phyloP scores from a whole-genome alignment of 805 yeast species.

The Maudiozyma bulderi region DNA sequence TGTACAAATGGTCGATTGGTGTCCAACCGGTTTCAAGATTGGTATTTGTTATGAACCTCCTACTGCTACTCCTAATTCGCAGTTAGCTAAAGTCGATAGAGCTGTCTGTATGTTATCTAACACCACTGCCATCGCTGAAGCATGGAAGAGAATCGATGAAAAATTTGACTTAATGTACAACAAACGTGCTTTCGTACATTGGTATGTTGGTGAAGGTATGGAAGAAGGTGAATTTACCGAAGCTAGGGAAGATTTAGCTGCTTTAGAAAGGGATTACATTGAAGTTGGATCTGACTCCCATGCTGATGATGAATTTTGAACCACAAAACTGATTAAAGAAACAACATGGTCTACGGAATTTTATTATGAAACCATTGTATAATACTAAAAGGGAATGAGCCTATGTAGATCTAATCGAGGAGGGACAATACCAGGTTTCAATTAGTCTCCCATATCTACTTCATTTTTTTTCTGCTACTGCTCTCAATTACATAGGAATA shows the following conservation, averaged over 20 bases:
- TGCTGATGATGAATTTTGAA: constrained; percentile 52
- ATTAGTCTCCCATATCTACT: too few relatives aligned
- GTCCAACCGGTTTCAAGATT: constrained; percentile 98
- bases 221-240: constrained; percentile 99
- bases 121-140: constrained; percentile 97
- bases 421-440: too few relatives aligned
- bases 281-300: constrained; percentile 91
- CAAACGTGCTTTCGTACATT: constrained; percentile 98
- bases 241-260: constrained; percentile 97
- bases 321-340: not conserved
- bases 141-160: constrained; percentile 95
- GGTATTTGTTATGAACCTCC: constrained; percentile 99
- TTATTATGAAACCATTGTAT: too few relatives aligned
- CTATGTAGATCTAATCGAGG: too few relatives aligned
- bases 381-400: too few relatives aligned
- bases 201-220: constrained; percentile 99
- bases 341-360: not conserved
- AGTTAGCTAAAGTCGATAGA: constrained; percentile 85
- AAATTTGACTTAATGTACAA: constrained; percentile 97
- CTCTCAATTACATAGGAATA: too few relatives aligned
- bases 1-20: constrained; percentile 98
- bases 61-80: constrained; percentile 80
- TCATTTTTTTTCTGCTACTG: too few relatives aligned
- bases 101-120: constrained; percentile 97
- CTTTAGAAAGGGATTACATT: constrained; percentile 91